Evolutionary conservation across 2,329 filamentous ascomycete species (phyloP).

Genomic region (Colletotrichum salicis): DNA sequence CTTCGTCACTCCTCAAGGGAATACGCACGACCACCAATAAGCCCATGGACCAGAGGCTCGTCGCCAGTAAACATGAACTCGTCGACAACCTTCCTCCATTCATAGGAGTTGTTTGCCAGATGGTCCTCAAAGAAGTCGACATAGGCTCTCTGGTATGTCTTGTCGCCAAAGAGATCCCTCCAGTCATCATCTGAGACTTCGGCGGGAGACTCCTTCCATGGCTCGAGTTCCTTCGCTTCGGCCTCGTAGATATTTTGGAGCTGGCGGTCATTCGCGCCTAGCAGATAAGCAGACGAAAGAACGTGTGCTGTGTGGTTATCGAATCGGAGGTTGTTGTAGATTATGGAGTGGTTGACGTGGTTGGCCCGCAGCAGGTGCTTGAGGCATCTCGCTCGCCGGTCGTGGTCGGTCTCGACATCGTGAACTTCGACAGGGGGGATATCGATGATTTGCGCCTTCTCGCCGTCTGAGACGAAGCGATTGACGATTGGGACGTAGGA

Average conservation of each 20-base stretch:
- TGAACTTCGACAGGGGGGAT: constrained; percentile 78
- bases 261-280: constrained; percentile 79
- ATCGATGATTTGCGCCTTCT: constrained; percentile 53
- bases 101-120: constrained; percentile 79
- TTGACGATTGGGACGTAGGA: constrained; percentile 55
- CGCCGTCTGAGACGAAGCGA: constrained; percentile 45
- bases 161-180: constrained; percentile 83
- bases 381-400: constrained; percentile 82
- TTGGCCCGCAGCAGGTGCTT: constrained; percentile 94
- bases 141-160: constrained; percentile 86
- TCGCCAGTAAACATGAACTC: constrained; percentile 81
- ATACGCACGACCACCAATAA: constrained; percentile 81
- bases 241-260: constrained; percentile 84
- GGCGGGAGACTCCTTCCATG: constrained; percentile 85
- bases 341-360: constrained; percentile 87
- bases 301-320: constrained; percentile 89
- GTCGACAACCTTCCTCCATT: constrained; percentile 82
- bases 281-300: constrained; percentile 84
- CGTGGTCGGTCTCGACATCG: constrained; percentile 81
- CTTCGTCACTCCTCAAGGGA: background rate
- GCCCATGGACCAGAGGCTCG: constrained; percentile 81
- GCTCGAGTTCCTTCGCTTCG: constrained; percentile 76
- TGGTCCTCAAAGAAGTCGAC: constrained; percentile 97
- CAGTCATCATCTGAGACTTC: constrained; percentile 88
- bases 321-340: constrained; percentile 79